Percentiles rank a stretch among this genome's conserved stretches.
Evolutionary conservation across 352 stramenopile species (phyloP).

Genomic region (Globisporangium acanthophoron): DNA sequence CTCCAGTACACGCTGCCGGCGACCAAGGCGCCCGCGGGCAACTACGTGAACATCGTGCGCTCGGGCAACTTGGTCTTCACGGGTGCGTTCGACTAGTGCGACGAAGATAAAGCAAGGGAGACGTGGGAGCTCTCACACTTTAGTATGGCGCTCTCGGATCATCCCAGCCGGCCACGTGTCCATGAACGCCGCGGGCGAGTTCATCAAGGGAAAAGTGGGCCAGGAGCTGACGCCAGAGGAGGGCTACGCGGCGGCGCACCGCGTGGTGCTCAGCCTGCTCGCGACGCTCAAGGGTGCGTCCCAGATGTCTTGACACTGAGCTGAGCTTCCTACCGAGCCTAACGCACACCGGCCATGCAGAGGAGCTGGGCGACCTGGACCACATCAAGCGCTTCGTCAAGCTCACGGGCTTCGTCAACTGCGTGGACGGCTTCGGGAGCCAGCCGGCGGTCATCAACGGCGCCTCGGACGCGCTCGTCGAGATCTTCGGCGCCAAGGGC

Average conservation of each 20-base stretch:
- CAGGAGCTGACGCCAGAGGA: constrained; percentile 75
- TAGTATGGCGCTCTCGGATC: too few relatives aligned
- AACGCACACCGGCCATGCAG: constrained; percentile 6
- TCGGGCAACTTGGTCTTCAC: constrained; percentile 73
- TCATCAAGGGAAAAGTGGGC: constrained; percentile 81
- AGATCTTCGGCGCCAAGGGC: constrained; percentile 83
- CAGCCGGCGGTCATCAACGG: constrained; percentile 92
- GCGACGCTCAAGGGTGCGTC: constrained; percentile 75
- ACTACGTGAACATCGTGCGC: constrained; percentile 56
- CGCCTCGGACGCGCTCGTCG: constrained; percentile 78
- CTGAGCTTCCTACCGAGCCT: neutral
- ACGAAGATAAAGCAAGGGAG: too few relatives aligned
- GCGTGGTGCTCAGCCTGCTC: constrained; percentile 78
- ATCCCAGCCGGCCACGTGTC: constrained; percentile 60
- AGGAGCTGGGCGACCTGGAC: constrained; percentile 79
- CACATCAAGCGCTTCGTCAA: constrained; percentile 90
- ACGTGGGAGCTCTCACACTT: too few relatives aligned
- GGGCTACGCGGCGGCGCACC: constrained; percentile 76
- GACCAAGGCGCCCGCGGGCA: constrained; percentile 60
- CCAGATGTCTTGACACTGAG: too few relatives aligned
- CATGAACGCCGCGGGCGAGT: constrained; percentile 29
- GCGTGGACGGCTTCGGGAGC: constrained; percentile 71
- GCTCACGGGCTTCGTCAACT: constrained; percentile 93
- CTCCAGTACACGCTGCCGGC: constrained; percentile 63
- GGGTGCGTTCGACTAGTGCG: constrained; percentile 13